These are phyloP conservation scores for Chrysoporthe puriensis DNA, from an alignment of 2,329 filamentous ascomycete species.

Conservation along the genomic window DNA sequence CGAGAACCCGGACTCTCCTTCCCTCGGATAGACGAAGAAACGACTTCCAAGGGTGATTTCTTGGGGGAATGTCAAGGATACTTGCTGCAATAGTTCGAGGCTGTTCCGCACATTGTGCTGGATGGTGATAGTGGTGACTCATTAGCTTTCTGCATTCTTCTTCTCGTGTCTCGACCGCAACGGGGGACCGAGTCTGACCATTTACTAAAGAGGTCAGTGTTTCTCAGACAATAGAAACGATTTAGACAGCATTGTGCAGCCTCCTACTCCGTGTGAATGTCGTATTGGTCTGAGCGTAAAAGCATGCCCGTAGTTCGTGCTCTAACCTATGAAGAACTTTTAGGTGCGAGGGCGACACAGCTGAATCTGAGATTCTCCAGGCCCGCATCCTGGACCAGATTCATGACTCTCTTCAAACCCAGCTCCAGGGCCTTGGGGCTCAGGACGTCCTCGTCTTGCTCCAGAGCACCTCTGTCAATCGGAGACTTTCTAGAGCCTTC, in stretches of 20 bases:
- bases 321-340: conserved; percentile 8
- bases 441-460: conserved; percentile 62
- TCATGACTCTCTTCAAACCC: conserved; percentile 52
- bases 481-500: conserved; percentile 77
- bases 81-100: neutral
- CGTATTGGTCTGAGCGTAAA: neutral
- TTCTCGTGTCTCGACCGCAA: neutral
- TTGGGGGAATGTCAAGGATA: neutral
- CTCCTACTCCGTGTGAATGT: neutral
- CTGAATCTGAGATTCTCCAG: conserved; percentile 43
- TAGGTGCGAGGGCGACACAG: conserved; percentile 42
- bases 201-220: too few relatives aligned
- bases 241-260: too few relatives aligned
- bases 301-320: neutral
- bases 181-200: too few relatives aligned
- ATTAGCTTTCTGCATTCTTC: neutral
- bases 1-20: neutral
- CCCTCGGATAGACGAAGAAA: neutral
- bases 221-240: too few relatives aligned
- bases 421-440: conserved; percentile 70
- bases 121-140: neutral
- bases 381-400: conserved; percentile 39
- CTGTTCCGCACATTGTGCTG: neutral
- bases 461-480: conserved; percentile 63
- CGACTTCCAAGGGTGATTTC: neutral